Conservation (phyloP, 169 alveolate species). For the Perkinsus olseni region DNA sequence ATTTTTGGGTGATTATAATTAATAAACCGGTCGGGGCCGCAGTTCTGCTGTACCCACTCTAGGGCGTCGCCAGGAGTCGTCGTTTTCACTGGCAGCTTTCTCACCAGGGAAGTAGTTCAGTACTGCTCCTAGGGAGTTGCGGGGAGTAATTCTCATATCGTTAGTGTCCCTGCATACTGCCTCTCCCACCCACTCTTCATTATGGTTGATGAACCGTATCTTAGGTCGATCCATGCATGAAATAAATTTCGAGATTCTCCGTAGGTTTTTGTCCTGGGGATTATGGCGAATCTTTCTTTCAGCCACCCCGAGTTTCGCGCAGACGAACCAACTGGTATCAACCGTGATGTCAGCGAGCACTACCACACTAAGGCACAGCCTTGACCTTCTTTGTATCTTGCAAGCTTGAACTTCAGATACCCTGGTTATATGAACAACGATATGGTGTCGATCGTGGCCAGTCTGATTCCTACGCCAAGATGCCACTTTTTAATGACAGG, state of each 20-base stretch:
- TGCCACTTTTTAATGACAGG: constrained; percentile 98
- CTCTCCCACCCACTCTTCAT: too few relatives aligned
- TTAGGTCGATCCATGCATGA: too few relatives aligned
- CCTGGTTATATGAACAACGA: constrained; percentile 98
- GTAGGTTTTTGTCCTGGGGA: constrained; percentile 21
- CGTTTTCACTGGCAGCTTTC: too few relatives aligned
- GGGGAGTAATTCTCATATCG: too few relatives aligned
- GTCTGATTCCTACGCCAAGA: constrained; percentile 95
- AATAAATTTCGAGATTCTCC: too few relatives aligned
- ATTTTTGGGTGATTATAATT: background rate
- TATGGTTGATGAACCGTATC: too few relatives aligned
- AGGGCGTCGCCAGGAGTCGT: too few relatives aligned
- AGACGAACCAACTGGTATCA: constrained; percentile 57
- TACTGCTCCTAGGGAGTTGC: too few relatives aligned
- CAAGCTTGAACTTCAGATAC: constrained; percentile 66
- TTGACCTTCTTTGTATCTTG: background rate
- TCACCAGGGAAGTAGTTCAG: too few relatives aligned
- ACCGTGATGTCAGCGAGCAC: constrained; percentile 89
- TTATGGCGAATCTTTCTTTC: background rate
- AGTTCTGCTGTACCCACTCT: too few relatives aligned
- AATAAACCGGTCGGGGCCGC: background rate
- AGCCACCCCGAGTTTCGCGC: constrained; percentile 54
- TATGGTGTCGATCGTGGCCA: constrained; percentile 88
- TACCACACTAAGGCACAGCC: constrained; percentile 60
- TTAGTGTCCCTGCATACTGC: too few relatives aligned